Conservation (phyloP, 768 basidiomycete species). For the Tylopilus sp. region DNA sequence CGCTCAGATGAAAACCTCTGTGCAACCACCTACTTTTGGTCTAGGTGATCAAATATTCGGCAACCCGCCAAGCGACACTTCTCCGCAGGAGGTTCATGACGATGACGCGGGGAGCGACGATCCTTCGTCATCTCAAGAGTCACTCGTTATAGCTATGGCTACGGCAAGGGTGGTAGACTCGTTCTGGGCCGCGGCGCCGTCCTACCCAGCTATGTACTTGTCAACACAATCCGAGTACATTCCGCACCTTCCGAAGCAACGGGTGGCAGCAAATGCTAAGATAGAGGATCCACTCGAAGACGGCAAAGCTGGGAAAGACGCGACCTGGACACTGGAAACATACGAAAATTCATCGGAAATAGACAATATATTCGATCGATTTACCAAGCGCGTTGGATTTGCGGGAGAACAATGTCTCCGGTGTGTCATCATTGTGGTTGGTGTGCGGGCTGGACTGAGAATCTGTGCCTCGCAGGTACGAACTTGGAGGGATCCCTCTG, state of each 20-base stretch:
- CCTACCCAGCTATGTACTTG: slow-evolving; percentile 67
- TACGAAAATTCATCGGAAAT: slow-evolving; percentile 80
- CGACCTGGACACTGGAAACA: slow-evolving; percentile 62
- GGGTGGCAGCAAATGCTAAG: slow-evolving; percentile 35
- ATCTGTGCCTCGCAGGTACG: slow-evolving; percentile 56
- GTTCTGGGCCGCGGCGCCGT: slow-evolving; percentile 63
- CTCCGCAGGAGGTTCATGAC: slow-evolving; percentile 14
- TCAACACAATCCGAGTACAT: slow-evolving; percentile 75
- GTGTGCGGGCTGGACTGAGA: neutral
- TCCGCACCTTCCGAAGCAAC: slow-evolving; percentile 51
- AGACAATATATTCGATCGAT: slow-evolving; percentile 85
- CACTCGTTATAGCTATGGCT: slow-evolving; percentile 57
- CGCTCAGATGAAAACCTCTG: slow-evolving; percentile 25
- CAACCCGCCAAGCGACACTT: slow-evolving; percentile 17
- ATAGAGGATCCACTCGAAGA: slow-evolving; percentile 44
- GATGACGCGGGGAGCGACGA: slow-evolving; percentile 36
- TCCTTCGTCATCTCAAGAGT: slow-evolving; percentile 40
- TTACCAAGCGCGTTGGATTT: slow-evolving; percentile 64
- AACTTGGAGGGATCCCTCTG: slow-evolving; percentile 78
- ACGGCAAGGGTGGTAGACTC: slow-evolving; percentile 54
- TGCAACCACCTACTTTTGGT: slow-evolving; percentile 41
- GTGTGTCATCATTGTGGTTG: slow-evolving; percentile 36
- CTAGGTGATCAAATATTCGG: slow-evolving; percentile 71
- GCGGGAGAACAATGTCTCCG: slow-evolving; percentile 85
- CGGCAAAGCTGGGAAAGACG: slow-evolving; percentile 43